Evolutionary conservation across 2,329 filamentous ascomycete genomes (phyloP).

Genomic region (Alternaria burnsii): DNA sequence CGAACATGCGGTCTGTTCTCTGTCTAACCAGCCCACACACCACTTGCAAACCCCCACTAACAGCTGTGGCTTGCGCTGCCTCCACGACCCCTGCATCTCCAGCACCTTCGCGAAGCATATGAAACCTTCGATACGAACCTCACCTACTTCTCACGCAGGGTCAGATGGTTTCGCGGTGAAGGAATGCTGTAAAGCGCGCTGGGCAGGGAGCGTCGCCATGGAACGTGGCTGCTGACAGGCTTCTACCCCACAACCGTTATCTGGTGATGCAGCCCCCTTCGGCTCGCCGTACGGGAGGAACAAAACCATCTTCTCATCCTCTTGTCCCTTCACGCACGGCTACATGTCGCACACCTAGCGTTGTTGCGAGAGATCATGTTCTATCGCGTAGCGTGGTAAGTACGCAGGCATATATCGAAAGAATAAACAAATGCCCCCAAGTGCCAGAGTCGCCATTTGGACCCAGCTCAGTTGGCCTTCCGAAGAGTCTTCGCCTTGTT

Average conservation of each 20-base stretch:
- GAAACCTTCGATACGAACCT: conserved; percentile 30
- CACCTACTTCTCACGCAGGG: conserved; percentile 7
- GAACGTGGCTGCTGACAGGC: conserved; percentile 19
- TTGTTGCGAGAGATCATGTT: not conserved
- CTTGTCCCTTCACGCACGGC: not conserved
- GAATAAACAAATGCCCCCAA: not conserved
- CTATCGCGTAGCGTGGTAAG: not conserved
- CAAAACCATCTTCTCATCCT: not conserved
- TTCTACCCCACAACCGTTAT: conserved; percentile 23
- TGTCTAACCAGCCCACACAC: conserved; percentile 11
- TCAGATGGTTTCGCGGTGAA: not conserved
- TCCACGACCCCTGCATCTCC: conserved; percentile 20
- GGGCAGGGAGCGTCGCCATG: conserved; percentile 6
- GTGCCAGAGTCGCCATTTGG: not conserved
- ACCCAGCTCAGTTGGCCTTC: not conserved
- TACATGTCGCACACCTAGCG: not conserved
- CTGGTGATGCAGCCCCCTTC: conserved; percentile 14
- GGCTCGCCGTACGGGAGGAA: conserved; percentile 11
- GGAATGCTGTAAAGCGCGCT: conserved; percentile 8
- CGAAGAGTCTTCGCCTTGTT: not conserved
- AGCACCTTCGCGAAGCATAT: conserved; percentile 36
- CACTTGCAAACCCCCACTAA: conserved; percentile 15
- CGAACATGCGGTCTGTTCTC: conserved; percentile 29
- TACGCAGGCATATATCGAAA: not conserved
- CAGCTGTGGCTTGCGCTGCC: conserved; percentile 17